Base-by-base conservation (phyloP, 305 asterid genomes). In the Fraxinus nigra region DNA sequence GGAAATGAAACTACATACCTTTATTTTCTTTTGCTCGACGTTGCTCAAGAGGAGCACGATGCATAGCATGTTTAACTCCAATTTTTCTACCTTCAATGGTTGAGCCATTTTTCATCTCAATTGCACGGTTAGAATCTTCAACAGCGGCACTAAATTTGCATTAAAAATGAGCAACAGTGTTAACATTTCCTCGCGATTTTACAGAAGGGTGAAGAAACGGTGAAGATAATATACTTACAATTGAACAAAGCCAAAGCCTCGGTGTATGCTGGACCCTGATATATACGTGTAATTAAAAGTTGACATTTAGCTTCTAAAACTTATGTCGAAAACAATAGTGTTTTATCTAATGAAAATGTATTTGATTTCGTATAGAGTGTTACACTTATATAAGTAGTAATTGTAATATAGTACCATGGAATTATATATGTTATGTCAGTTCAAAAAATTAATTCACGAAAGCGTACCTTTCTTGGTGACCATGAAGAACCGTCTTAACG, bases 191-290 rank as follows among this genome's bases (percentile, higher is more conserved):
- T 48, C 9, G 63, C 14, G 40, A 80, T 74, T 78, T 43, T 72
- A 76, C 51, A 61, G 2, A 72, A 8, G 30, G 24, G 65, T 2
- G 48, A 40, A 13, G 37, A 34, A 56, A 9, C 78, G 4, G 51
- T 40, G 79, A 37, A 38, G 69, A 61, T 43, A 8, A 72, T 5
- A 11, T n/a, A 87, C 98, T 89, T 90, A 94, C 99, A 93, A 94
- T 77, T 96, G 98, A 78, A 96, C 98, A 87, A 90, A 93, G 82
- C 98, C 98, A 86, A 91, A 92, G 73, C 98, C 98, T n/a, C 95
- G 90, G 87, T 96, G 99, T 82, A 91, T 97, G 22, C 82, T 87
- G n/a, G 98, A 86, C 51, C 98, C 98, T 96, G 75, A 85, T 82
- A 80, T 5, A 38, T 22, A 7, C 84, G 30, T 40, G 33, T 7